Percentiles rank a stretch among this genome's conserved stretches.
These are phyloP conservation scores for Psidium guajava DNA, from an alignment of 345 rosid species.

Conservation along the genomic window DNA sequence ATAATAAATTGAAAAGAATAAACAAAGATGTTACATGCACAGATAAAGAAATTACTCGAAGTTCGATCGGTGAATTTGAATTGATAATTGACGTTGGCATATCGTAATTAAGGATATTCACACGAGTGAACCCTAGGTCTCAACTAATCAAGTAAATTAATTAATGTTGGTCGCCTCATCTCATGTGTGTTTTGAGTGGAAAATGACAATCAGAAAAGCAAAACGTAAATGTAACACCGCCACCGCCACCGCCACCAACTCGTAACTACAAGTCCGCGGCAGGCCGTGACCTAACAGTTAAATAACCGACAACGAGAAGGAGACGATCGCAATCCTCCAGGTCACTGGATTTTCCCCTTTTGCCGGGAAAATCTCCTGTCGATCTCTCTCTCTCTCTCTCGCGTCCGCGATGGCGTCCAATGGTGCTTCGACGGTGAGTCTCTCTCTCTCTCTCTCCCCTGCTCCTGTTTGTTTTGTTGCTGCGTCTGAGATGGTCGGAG, in stretches of 20 bases:
- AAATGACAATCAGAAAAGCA: neutral
- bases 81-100: no score
- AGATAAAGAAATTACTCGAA: no score
- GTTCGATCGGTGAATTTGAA: no score
- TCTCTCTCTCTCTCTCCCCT: neutral
- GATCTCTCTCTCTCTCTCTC: neutral
- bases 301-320: neutral
- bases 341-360: neutral
- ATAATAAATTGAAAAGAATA: no score
- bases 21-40: no score
- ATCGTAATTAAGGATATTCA: no score
- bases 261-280: neutral
- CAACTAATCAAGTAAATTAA: neutral
- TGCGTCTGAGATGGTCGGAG: neutral
- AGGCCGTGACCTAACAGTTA: neutral
- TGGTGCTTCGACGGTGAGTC: constrained; percentile 65
- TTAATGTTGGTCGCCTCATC: neutral
- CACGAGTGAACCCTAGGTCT: no score
- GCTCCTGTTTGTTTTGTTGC: neutral
- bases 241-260: neutral
- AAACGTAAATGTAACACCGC: neutral
- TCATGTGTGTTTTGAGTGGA: neutral
- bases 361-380: neutral
- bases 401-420: constrained; percentile 54
- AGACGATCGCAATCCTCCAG: neutral